phyloP scores from a whole-genome alignment of 208 protist species.

The Leishmania martiniquensis region DNA sequence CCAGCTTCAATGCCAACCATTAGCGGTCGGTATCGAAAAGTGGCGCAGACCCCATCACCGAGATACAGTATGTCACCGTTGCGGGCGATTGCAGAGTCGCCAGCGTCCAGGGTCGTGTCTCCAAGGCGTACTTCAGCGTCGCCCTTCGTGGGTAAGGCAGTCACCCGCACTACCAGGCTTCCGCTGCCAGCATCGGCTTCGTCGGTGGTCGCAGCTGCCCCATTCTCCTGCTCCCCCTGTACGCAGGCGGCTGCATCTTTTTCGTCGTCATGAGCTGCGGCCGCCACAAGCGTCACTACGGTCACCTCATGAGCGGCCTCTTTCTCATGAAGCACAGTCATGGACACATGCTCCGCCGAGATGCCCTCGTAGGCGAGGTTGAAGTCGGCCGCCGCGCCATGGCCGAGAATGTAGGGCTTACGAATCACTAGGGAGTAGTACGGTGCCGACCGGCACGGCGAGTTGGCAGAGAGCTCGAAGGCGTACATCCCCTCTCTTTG shows the following conservation, averaged over 20 bases:
- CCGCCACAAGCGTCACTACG: not conserved
- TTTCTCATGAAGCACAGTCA: slow-evolving; percentile 63
- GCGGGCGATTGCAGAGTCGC: slow-evolving; percentile 37
- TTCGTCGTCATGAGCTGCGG: slow-evolving; percentile 5
- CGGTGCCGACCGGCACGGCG: slow-evolving; percentile 50
- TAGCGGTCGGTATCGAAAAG: slow-evolving; percentile 71
- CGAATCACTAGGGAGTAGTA: slow-evolving; percentile 86
- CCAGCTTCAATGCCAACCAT: slow-evolving; percentile 62
- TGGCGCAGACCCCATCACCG: slow-evolving; percentile 39
- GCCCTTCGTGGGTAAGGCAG: slow-evolving; percentile 38
- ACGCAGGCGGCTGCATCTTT: not conserved
- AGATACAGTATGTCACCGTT: slow-evolving; percentile 63
- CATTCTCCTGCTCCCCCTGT: slow-evolving; percentile 9
- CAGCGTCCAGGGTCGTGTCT: slow-evolving; percentile 32
- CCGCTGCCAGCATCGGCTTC: slow-evolving; percentile 12
- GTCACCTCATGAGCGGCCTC: slow-evolving; percentile 38
- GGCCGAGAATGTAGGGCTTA: slow-evolving; percentile 74
- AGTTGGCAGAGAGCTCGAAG: slow-evolving; percentile 57
- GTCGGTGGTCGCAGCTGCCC: not conserved
- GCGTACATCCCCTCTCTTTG: slow-evolving; percentile 57
- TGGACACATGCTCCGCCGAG: slow-evolving; percentile 47
- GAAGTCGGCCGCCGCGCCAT: slow-evolving; percentile 35
- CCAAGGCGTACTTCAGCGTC: slow-evolving; percentile 45
- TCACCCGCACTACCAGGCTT: slow-evolving; percentile 65
- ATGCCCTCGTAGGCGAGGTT: slow-evolving; percentile 47